Base-by-base conservation (phyloP, 2,329 filamentous ascomycete genomes). In the Amauroascus niger region DNA sequence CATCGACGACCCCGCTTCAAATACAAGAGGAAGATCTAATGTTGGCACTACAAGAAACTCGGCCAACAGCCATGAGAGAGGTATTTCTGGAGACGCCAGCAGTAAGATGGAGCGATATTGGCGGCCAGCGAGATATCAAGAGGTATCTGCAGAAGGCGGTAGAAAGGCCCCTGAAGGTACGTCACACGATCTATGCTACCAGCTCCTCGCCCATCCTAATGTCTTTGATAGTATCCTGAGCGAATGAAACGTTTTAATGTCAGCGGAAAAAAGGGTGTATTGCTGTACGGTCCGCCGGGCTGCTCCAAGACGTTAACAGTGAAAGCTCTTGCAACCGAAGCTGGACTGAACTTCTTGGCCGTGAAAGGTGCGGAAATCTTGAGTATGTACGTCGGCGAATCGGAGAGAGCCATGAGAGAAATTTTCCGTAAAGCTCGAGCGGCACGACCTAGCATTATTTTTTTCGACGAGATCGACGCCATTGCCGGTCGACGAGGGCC, bases 301-400 rank as follows among this genome's bases (percentile, higher is more conserved):
- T 96, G 91, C 71, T 94, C 89, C 59, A 97, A 97, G 71, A 97
- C 91, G 0, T 80, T 96, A 66, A 88, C 83, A 0, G 91, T 91
- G 0, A 89, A 95, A 67, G 91, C 91, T 26, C 81, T 95, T 61
- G 91, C 91, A 14, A 95, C 88, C 6, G 89, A 94, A 67, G 88
- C 87, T 28, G 86, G 86, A 3, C 84, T 94, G 70, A 96, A 96
- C 68, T 96, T 96, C 75, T 84, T 96, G 65, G 86, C 89, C 7
- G 87, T 97, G 60, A 95, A 96, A 71, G 91, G 89, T 24, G 88
- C 88, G 33, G 91, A 96, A 69, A 79, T 96, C 11, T 82, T 95
- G 56, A 94, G 89, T 71, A 95, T 95, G 87, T 97, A 96, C 69
- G 90, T 97, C 16, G 91, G 91, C 57, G 91, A 97, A 68, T 91